A percentile compares a stretch with the other conserved stretches of the same genome.
phyloP scores from a whole-genome alignment of 257 asterid species.

The Henckelia pumila region DNA sequence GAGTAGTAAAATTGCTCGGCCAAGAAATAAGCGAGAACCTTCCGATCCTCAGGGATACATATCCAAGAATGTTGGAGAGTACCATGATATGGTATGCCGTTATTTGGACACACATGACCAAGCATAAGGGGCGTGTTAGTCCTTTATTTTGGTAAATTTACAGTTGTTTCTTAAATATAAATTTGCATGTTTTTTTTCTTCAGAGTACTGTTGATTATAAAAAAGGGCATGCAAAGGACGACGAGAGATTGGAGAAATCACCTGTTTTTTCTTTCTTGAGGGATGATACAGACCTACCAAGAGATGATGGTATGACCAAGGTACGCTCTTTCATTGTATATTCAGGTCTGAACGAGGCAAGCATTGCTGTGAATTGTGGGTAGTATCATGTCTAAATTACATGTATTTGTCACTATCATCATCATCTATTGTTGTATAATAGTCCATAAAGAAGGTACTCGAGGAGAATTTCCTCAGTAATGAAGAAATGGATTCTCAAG shows the following conservation, averaged over 20 bases:
- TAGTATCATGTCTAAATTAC: neutral
- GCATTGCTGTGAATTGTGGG: neutral
- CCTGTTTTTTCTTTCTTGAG: neutral
- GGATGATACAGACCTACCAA: neutral
- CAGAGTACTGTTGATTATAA: neutral
- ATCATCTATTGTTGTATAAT: slow-evolving; percentile 20
- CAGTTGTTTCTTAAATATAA: slow-evolving; percentile 12
- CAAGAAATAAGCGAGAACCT: slow-evolving; percentile 27
- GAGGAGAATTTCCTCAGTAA: slow-evolving; percentile 57
- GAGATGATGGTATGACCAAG: neutral
- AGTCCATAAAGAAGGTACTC: slow-evolving; percentile 81
- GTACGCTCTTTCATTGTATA: neutral
- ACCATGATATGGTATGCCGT: slow-evolving; percentile 44
- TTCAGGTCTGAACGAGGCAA: neutral
- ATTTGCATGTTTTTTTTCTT: neutral
- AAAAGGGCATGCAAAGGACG: neutral
- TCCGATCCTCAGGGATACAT: slow-evolving; percentile 29
- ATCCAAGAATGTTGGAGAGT: slow-evolving; percentile 36
- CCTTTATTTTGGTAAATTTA: slow-evolving; percentile 1
- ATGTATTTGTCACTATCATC: neutral
- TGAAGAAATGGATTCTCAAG: slow-evolving; percentile 58
- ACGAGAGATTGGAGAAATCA: neutral
- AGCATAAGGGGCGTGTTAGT: slow-evolving; percentile 13
- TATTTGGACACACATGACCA: slow-evolving; percentile 11
- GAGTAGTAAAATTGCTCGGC: slow-evolving; percentile 36